Percentiles rank a stretch among this genome's conserved stretches.
phyloP scores from a whole-genome alignment of 169 alveolate genomes.

The Fabrea salina region DNA sequence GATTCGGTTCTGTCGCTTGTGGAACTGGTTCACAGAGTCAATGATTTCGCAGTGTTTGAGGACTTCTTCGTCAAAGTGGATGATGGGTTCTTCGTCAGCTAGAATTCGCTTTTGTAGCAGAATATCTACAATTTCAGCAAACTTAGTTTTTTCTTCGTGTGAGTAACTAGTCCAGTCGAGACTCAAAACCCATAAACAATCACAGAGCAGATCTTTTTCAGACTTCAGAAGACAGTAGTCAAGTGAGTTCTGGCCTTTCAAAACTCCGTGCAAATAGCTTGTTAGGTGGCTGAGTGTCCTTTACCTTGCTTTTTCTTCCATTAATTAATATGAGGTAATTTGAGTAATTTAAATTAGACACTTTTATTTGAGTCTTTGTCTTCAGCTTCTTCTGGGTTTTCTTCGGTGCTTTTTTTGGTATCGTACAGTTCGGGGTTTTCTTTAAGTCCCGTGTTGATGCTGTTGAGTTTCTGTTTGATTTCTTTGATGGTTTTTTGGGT shows the following conservation, averaged over 20 bases:
- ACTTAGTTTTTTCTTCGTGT: neutral
- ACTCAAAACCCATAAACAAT: neutral
- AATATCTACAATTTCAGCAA: neutral
- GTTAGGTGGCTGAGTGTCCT: constrained; percentile 1
- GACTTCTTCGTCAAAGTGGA: constrained; percentile 2
- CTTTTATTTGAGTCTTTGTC: too few relatives aligned
- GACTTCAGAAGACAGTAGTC: neutral
- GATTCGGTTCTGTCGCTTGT: neutral
- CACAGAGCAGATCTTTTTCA: neutral
- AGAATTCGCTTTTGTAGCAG: neutral
- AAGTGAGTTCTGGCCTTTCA: constrained; percentile 2
- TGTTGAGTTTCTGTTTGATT: neutral
- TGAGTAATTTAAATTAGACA: neutral
- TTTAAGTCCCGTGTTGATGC: neutral
- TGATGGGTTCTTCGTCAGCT: neutral
- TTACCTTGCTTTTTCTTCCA: constrained; percentile 6
- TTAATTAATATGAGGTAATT: neutral
- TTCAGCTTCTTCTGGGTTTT: too few relatives aligned
- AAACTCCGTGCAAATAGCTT: neutral
- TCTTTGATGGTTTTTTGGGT: neutral
- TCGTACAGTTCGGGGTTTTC: neutral
- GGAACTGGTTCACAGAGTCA: neutral
- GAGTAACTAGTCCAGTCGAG: neutral
- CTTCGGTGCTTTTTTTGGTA: too few relatives aligned
- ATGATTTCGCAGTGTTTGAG: neutral